Percentiles rank a stretch among this genome's conserved stretches.
Conservation (phyloP, 306 rosid species). For the Potentilla sterilis region DNA sequence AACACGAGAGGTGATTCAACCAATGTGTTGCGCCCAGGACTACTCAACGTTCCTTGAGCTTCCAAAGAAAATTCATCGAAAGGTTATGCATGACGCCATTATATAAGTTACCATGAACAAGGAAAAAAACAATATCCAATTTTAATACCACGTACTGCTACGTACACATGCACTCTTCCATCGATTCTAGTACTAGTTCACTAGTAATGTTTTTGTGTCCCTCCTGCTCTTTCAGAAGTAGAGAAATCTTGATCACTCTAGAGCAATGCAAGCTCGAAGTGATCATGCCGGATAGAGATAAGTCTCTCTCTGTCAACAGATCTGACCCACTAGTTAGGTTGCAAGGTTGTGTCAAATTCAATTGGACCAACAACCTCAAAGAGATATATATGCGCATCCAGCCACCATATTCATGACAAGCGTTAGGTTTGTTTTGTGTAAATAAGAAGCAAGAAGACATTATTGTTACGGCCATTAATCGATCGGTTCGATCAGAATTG, state of each 20-base stretch:
- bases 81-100: background rate
- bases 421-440: slow-evolving; percentile 2
- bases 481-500: no score
- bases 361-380: background rate
- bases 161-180: background rate
- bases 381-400: background rate
- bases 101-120: background rate
- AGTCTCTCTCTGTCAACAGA: background rate
- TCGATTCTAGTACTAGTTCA: background rate
- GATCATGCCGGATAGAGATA: background rate
- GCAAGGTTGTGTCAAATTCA: background rate
- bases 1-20: background rate
- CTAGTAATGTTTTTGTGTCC: background rate
- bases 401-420: background rate
- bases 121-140: background rate
- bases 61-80: background rate
- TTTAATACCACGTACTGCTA: background rate
- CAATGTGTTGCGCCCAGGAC: background rate
- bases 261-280: background rate
- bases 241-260: background rate
- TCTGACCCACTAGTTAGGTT: background rate
- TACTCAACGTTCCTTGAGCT: background rate
- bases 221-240: background rate
- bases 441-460: background rate
- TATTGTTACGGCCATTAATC: background rate